Conservation (phyloP, 2,329 filamentous ascomycete species). For the Penicillium paneum region DNA sequence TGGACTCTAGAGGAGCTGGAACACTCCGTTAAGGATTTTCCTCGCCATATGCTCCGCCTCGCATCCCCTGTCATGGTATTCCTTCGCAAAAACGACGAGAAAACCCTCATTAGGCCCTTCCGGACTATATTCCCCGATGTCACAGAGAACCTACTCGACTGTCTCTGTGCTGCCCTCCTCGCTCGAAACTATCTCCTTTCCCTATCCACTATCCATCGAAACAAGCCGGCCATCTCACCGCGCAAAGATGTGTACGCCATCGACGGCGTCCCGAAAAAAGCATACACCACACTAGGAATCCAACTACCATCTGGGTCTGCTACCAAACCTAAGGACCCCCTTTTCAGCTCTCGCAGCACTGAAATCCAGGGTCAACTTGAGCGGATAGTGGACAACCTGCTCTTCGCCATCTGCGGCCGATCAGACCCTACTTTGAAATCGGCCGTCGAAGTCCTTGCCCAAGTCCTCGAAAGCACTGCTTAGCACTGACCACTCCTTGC, state of each 20-base stretch:
- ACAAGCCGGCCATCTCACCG: conserved; percentile 18
- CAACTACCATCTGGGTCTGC: conserved; percentile 28
- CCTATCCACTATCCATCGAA: conserved; percentile 26
- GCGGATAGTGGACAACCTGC: conserved; percentile 35
- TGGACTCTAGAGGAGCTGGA: conserved; percentile 42
- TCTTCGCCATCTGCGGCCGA: conserved; percentile 37
- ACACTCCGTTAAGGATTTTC: conserved; percentile 36
- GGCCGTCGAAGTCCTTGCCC: conserved; percentile 36
- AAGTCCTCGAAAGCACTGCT: conserved; percentile 37
- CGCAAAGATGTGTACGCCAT: conserved; percentile 21
- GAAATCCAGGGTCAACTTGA: conserved; percentile 35
- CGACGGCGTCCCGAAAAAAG: conserved; percentile 35
- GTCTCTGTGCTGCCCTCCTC: conserved; percentile 37
- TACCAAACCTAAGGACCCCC: conserved; percentile 27
- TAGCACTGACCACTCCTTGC: conserved; percentile 8
- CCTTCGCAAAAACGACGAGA: conserved; percentile 38
- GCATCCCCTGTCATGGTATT: conserved; percentile 41
- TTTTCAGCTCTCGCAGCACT: conserved; percentile 29
- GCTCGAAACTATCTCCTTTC: conserved; percentile 39
- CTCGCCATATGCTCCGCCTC: conserved; percentile 35
- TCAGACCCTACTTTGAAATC: conserved; percentile 37
- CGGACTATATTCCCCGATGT: conserved; percentile 36
- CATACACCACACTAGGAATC: conserved; percentile 33
- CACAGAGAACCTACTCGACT: conserved; percentile 34
- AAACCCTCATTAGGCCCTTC: conserved; percentile 34